Conservation (phyloP, 345 rosid species). For the Durio zibethinus region DNA sequence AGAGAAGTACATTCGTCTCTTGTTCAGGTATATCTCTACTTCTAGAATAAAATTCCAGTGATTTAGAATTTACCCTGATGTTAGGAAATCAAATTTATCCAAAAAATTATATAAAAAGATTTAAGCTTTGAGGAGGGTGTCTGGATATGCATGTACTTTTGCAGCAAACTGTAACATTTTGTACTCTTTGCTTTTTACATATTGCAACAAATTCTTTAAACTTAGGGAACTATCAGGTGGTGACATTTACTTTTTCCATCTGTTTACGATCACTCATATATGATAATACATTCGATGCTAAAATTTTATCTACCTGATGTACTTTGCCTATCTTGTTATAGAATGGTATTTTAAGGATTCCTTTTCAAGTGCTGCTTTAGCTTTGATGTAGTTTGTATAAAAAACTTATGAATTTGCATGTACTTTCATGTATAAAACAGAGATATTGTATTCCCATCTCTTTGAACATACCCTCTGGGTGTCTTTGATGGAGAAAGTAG, state of each 20-base stretch:
- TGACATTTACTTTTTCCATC: neutral
- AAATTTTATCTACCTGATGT: neutral
- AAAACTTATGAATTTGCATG: neutral
- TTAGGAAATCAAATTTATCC: neutral
- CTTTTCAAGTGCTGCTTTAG: neutral
- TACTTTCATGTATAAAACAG: neutral
- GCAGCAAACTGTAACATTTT: neutral
- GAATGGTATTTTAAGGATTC: neutral
- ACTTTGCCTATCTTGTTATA: neutral
- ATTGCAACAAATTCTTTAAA: neutral
- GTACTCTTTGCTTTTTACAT: neutral
- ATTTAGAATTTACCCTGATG: conserved; percentile 1
- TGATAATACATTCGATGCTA: neutral
- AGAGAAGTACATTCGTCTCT: conserved; percentile 82
- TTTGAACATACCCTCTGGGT: neutral
- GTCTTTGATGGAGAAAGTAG: neutral
- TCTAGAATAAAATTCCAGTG: neutral
- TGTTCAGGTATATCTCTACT: conserved; percentile 45
- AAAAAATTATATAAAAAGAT: neutral
- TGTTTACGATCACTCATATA: neutral
- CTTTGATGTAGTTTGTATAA: neutral
- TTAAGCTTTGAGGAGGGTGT: neutral
- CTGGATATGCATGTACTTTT: neutral
- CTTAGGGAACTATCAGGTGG: neutral
- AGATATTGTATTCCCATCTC: neutral